Evolutionary conservation across 2,329 filamentous ascomycete species (phyloP).

Genomic region (Myriangium duriaei): DNA sequence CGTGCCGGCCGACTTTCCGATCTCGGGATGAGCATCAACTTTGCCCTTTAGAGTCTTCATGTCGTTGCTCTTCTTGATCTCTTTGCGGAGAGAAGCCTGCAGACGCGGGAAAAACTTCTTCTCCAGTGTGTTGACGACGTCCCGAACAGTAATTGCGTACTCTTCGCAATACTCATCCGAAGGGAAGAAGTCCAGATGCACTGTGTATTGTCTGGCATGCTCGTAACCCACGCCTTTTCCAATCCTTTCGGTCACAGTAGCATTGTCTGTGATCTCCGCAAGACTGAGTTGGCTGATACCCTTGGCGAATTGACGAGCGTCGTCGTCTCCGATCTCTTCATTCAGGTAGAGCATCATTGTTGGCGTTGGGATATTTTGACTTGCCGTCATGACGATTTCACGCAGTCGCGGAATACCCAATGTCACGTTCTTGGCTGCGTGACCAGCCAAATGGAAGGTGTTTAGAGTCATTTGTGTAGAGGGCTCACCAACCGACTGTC

Average conservation of each 20-base stretch:
- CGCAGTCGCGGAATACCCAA: conserved; percentile 92
- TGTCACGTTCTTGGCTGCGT: conserved; percentile 97
- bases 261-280: conserved; percentile 70
- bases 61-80: conserved; percentile 65
- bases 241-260: conserved; percentile 66
- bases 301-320: conserved; percentile 75
- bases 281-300: conserved; percentile 78
- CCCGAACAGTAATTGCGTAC: conserved; percentile 67
- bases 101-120: conserved; percentile 63
- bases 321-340: conserved; percentile 53
- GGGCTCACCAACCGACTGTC: conserved; percentile 91
- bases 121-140: conserved; percentile 73
- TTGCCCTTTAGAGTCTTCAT: conserved; percentile 41
- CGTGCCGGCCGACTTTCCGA: conserved; percentile 51
- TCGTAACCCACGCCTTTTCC: conserved; percentile 55
- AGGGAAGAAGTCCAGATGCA: conserved; percentile 74
- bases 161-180: conserved; percentile 69
- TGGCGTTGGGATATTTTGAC: conserved; percentile 76
- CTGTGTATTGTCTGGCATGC: conserved; percentile 72
- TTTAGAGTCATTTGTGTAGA: conserved; percentile 99
- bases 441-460: conserved; percentile 98
- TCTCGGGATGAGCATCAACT: conserved; percentile 58
- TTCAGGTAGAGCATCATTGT: conserved; percentile 76
- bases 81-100: conserved; percentile 56
- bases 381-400: conserved; percentile 98